phyloP scores from a whole-genome alignment of 768 basidiomycete species.

The Atractiella rhizophila region DNA sequence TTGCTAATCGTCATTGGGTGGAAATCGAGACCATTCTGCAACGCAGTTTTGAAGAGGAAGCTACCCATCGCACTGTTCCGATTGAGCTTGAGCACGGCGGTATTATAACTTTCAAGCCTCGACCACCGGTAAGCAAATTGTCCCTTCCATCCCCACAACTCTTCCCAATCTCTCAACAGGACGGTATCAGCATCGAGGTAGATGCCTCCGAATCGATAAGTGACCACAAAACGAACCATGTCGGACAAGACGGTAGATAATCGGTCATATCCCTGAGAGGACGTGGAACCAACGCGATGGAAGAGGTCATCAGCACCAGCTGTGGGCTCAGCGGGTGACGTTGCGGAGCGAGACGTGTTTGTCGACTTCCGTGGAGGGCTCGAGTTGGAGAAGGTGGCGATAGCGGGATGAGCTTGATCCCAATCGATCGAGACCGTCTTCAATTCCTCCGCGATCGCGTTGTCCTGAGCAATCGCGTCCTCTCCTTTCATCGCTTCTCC shows the following conservation, averaged over 20 bases:
- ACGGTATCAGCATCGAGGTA: constrained; percentile 95
- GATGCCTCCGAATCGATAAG: constrained; percentile 82
- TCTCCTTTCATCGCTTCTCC: constrained; percentile 3
- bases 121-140: constrained; percentile 96
- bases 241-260: constrained; percentile 83
- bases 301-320: constrained; percentile 30
- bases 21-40: constrained; percentile 78
- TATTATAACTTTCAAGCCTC: constrained; percentile 75
- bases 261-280: constrained; percentile 61
- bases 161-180: constrained; percentile 91
- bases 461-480: constrained; percentile 9
- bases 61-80: constrained; percentile 72
- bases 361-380: no score
- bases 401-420: no score
- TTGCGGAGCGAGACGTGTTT: no score
- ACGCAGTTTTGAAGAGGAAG: constrained; percentile 76
- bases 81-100: constrained; percentile 81
- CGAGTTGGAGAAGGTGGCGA: no score
- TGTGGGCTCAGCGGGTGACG: constrained; percentile 10
- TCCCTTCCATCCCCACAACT: constrained; percentile 87
- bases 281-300: constrained; percentile 71
- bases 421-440: constrained; percentile 26
- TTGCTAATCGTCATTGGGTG: constrained; percentile 85
- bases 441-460: constrained; percentile 19
- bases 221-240: constrained; percentile 92